Evolutionary conservation across 768 basidiomycete genomes (phyloP), one percentile per base, ranked within the genome.

Genomic region (Podaxis sp.): DNA sequence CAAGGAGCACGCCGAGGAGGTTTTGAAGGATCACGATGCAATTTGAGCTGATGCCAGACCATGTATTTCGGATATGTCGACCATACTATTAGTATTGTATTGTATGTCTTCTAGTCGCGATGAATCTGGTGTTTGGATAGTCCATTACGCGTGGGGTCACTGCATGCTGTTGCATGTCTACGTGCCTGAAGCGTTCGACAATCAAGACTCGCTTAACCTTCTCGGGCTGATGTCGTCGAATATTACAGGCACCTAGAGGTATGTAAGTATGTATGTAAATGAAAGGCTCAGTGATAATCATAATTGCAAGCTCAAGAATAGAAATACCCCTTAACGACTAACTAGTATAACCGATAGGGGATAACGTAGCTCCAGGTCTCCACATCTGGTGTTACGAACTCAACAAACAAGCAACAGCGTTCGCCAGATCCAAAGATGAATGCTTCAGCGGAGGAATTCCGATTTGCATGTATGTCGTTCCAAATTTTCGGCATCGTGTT

Each of bases 1-100:
- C 22, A 68, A 70, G 56, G 52, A 65, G 12, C 62, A 64, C 24
- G 65, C 68, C 6, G 50, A 61, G 12, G 50, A 68, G 5, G 61
- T 66, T 37, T 64, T 69, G 53, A 40, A 58, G 41, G 66, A 67
- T 36, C 63, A 66, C 30, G 64, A 61, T 8, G 65, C 62, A 15
- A 44, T 33, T 33, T 33, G 33, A 33, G 33, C 7, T 33, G 33
- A 33, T 33, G 33, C 33, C 8, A 33, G 8, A 10, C 33, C 8
- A 8, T 10, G 41, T 17, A 44, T 20, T 20, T 44, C 41, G 41
- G 41, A 44, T 12, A 44, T 44, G 5, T 44, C n/a, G 15, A 44
- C 15, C 12, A n/a, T n/a, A 5, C 12, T 20, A 11, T 12, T 33
- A 7, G 33, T 33, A 33, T 33, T 33, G 33, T 33, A 33, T 33